Conservation (phyloP, 805 yeast genomes). For the Phaffomyces antillensis region DNA sequence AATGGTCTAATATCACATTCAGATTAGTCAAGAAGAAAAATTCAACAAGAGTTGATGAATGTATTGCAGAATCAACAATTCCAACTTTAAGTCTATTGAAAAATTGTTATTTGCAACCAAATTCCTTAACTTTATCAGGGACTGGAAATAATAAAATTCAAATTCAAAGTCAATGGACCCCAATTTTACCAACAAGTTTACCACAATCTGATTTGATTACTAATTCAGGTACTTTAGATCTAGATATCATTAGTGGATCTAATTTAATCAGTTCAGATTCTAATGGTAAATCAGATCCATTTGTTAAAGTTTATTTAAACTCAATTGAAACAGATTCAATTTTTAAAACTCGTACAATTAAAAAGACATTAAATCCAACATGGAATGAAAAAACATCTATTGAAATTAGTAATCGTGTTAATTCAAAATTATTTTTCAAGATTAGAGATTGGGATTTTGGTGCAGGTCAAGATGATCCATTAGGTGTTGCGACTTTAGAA, state of each 20-base stretch:
- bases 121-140: constrained; percentile 48
- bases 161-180: constrained; percentile 71
- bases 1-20: constrained; percentile 59
- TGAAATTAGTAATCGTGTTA: constrained; percentile 53
- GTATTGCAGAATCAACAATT: constrained; percentile 54
- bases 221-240: constrained; percentile 63
- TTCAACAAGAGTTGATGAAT: constrained; percentile 47
- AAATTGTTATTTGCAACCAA: constrained; percentile 57
- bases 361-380: constrained; percentile 84
- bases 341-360: constrained; percentile 70
- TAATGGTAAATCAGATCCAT: constrained; percentile 93
- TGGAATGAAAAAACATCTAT: constrained; percentile 71
- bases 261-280: constrained; percentile 80
- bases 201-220: constrained; percentile 71
- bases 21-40: constrained; percentile 51
- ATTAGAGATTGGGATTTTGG: constrained; percentile 93
- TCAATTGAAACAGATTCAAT: constrained; percentile 44
- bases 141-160: constrained; percentile 44
- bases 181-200: constrained; percentile 50
- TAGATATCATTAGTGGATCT: constrained; percentile 57
- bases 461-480: constrained; percentile 71
- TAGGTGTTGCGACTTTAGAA: constrained; percentile 59
- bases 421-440: constrained; percentile 48
- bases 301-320: constrained; percentile 60
- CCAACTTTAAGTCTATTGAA: constrained; percentile 62